A percentile compares a stretch with the other conserved stretches of the same genome.
These are phyloP conservation scores for Eucalyptus marginata DNA, from an alignment of 345 rosid species.

Conservation along the genomic window DNA sequence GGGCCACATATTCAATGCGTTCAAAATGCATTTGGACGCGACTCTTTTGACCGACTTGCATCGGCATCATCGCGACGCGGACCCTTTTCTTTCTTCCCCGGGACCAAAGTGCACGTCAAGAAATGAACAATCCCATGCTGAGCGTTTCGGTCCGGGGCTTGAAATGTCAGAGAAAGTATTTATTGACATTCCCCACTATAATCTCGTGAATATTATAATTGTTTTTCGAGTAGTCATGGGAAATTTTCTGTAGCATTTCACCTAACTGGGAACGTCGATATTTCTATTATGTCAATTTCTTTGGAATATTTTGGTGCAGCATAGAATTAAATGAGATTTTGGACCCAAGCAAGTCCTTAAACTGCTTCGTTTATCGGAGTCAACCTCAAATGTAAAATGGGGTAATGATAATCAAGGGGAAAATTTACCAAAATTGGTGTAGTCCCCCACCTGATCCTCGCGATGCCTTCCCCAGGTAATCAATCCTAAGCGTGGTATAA, in stretches of 20 bases:
- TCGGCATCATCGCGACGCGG: background rate
- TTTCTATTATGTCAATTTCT: background rate
- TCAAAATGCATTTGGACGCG: background rate
- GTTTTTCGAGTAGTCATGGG: background rate
- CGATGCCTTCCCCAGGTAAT: no score
- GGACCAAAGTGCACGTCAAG: background rate
- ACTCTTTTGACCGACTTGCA: background rate
- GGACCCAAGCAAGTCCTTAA: no score
- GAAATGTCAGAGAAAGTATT: background rate
- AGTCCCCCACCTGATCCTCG: no score
- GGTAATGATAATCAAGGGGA: no score
- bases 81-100: background rate
- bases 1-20: background rate
- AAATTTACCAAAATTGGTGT: no score
- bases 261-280: background rate
- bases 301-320: background rate
- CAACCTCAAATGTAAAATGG: no score
- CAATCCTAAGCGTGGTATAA: no score
- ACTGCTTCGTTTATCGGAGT: no score
- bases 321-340: background rate
- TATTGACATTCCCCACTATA: background rate
- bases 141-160: background rate
- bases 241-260: background rate
- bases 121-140: background rate
- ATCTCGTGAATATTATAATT: background rate